Evolutionary conservation across 768 basidiomycete genomes (phyloP), one percentile per base, ranked within the genome.

Genomic region (Holtermanniella nyarrowii): DNA sequence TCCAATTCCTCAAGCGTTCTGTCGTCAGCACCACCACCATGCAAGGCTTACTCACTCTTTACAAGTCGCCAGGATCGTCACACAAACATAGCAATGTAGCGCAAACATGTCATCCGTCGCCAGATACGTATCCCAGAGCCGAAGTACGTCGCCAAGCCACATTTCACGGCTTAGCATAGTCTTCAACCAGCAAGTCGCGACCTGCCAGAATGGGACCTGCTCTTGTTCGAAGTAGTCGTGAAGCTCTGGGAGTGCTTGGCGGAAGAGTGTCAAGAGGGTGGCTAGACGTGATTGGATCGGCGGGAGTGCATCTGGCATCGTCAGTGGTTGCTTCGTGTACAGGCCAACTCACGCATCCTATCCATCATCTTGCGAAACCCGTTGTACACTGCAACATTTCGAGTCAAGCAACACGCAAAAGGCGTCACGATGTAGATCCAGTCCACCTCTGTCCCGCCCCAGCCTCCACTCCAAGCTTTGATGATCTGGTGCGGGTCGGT

Each of bases 1-100:
- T 67, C 65, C 2, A 67, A 54, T 44, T 67, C 65, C 57, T 67
- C 65, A 13, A 67, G 51, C 0, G 63, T 67, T 39, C 65, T 67
- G 25, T 2, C 5, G 13, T 27, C 42, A 53, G 56, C 16, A n/a
- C 26, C 48, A 23, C 37, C 40, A 18, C 46, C 26, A 23, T 11
- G 24, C 4, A 20, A 46, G 25, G 21, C 2, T 14, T 11, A 59
- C 65, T 45, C 41, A 67, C 65, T 67, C 65, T 58, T 59, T 60
- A 41, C 62, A 67, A 2, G 65, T 67, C 5, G 57, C 49, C 4
- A 67, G 42, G 5, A 67, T 60, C 0, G 65, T 59, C 3, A 67
- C 65, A 43, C 62, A 67, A n/a, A 64, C 61, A 44, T 67, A 67
- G 42, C 65, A 67, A 46, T 67, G 65, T 18, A 67, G 47, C 16